Evolutionary conservation across 2,329 filamentous ascomycete species (phyloP).

Genomic region (Colletotrichum camelliae): DNA sequence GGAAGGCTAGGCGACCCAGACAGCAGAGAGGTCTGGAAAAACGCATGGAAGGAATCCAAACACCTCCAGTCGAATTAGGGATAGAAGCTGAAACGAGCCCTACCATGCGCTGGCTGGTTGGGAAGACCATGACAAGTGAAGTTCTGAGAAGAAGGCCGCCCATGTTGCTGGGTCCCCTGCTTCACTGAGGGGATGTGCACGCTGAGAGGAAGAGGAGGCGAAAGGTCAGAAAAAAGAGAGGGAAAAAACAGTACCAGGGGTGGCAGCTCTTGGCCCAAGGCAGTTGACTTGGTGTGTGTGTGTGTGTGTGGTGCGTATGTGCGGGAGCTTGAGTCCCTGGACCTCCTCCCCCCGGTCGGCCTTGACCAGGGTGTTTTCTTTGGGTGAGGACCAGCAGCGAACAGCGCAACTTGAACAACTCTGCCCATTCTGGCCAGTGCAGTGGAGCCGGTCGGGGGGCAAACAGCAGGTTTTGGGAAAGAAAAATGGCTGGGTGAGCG

Average conservation of each 20-base stretch:
- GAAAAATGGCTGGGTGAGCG: conserved; percentile 6
- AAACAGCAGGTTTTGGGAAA: conserved; percentile 20
- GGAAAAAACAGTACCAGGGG: conserved; percentile 5
- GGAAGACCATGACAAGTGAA: conserved; percentile 45
- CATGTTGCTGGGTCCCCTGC: conserved; percentile 12
- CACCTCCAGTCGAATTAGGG: conserved; percentile 36
- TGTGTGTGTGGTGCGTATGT: conserved; percentile 1
- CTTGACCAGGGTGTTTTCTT: conserved; percentile 6
- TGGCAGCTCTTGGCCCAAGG: conserved; percentile 24
- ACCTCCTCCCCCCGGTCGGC: not conserved
- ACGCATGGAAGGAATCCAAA: conserved; percentile 46
- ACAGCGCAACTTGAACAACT: conserved; percentile 8
- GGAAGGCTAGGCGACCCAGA: conserved; percentile 27
- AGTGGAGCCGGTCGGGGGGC: conserved; percentile 13
- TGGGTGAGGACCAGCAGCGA: conserved; percentile 7
- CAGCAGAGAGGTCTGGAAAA: conserved; percentile 37
- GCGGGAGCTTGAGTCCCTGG: conserved; percentile 12
- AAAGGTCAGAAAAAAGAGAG: conserved; percentile 2
- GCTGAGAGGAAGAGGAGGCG: not conserved
- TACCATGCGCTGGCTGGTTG: conserved; percentile 42
- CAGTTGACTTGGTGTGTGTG: conserved; percentile 16
- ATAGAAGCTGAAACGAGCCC: conserved; percentile 50
- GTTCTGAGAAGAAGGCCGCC: conserved; percentile 29
- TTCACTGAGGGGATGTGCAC: conserved; percentile 14
- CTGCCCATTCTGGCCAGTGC: conserved; percentile 10